phyloP scores from a whole-genome alignment of 495 filamentous ascomycete genomes.

The Tricharina praecox region DNA sequence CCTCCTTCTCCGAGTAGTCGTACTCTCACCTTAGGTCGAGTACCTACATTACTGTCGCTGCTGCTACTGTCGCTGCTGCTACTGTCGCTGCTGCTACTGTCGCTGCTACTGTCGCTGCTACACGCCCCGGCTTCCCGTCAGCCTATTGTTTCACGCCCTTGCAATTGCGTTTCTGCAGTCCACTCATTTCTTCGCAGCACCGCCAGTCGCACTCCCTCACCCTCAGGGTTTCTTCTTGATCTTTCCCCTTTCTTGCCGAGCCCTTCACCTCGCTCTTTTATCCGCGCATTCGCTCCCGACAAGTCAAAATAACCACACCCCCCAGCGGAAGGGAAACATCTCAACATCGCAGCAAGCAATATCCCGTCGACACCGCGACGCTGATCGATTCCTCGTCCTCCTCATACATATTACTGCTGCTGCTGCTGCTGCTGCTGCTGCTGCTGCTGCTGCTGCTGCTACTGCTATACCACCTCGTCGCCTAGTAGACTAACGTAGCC shows the following conservation, averaged over 20 bases:
- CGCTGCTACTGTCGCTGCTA: conserved; percentile 15
- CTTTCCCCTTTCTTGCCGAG: conserved; percentile 13
- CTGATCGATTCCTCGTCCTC: too few relatives aligned
- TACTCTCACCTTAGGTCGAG: too few relatives aligned
- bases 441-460: too few relatives aligned
- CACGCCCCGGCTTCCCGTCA: conserved; percentile 14
- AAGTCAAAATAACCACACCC: background rate
- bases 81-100: conserved; percentile 16
- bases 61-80: too few relatives aligned
- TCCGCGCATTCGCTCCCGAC: background rate
- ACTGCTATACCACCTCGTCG: too few relatives aligned
- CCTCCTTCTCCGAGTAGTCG: too few relatives aligned
- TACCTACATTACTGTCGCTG: too few relatives aligned
- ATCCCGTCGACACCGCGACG: too few relatives aligned
- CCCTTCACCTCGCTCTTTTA: conserved; percentile 14
- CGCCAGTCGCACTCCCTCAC: conserved; percentile 16
- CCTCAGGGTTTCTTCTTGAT: conserved; percentile 11
- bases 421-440: too few relatives aligned
- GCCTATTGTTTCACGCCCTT: conserved; percentile 7
- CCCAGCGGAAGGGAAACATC: background rate
- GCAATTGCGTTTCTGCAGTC: background rate
- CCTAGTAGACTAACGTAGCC: too few relatives aligned
- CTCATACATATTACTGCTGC: too few relatives aligned
- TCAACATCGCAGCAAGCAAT: too few relatives aligned
- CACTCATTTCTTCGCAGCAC: conserved; percentile 13